Conservation (phyloP, 768 basidiomycete species). For the Podaxis mareebaensis region DNA sequence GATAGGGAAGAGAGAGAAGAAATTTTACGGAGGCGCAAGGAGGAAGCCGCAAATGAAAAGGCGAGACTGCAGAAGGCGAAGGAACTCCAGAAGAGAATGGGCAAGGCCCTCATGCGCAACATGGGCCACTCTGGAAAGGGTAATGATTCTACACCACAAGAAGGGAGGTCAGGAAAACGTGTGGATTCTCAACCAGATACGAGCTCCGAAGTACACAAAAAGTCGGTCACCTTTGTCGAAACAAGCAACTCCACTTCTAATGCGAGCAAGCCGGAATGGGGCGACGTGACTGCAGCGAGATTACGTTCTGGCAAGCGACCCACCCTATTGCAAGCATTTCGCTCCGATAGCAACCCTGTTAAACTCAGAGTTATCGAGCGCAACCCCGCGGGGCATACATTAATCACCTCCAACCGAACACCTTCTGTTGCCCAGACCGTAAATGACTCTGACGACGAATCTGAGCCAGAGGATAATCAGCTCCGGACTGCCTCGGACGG, state of each 20-base stretch:
- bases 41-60: slow-evolving; percentile 43
- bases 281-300: slow-evolving; percentile 54
- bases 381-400: slow-evolving; percentile 32
- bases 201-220: slow-evolving; percentile 44
- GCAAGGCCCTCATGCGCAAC: slow-evolving; percentile 58
- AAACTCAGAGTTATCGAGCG: slow-evolving; percentile 73
- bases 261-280: slow-evolving; percentile 41
- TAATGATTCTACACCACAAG: slow-evolving; percentile 32
- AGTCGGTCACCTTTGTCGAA: slow-evolving; percentile 67
- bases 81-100: slow-evolving; percentile 79
- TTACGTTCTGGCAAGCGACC: slow-evolving; percentile 40
- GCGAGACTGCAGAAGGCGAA: slow-evolving; percentile 40
- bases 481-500: slow-evolving; percentile 18
- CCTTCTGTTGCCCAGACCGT: slow-evolving; percentile 20
- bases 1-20: slow-evolving; percentile 45
- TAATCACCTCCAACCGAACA: slow-evolving; percentile 19
- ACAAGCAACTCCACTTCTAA: slow-evolving; percentile 18
- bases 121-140: slow-evolving; percentile 40
- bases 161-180: slow-evolving; percentile 33
- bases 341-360: slow-evolving; percentile 51
- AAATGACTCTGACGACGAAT: slow-evolving; percentile 73
- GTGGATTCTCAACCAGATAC: slow-evolving; percentile 22
- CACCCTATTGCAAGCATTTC: slow-evolving; percentile 35
- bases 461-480: slow-evolving; percentile 35
- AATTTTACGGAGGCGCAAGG: slow-evolving; percentile 49